phyloP scores from a whole-genome alignment of 139 green algal genomes.

The Deuterostichococcus epilithicus region DNA sequence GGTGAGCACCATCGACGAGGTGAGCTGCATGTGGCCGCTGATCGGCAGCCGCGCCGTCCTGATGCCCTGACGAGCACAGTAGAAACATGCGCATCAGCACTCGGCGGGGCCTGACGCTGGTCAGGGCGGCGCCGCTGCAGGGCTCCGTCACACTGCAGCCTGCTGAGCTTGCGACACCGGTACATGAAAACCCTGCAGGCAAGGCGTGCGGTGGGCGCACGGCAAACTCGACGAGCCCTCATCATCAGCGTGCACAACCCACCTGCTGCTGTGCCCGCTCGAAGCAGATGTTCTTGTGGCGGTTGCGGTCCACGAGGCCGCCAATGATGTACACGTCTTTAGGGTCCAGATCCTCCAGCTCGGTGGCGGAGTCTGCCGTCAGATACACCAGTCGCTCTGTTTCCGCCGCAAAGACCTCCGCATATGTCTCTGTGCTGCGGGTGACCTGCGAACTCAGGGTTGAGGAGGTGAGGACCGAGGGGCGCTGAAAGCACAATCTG shows the following conservation, averaged over 20 bases:
- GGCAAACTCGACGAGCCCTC: not conserved
- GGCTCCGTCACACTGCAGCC: not conserved
- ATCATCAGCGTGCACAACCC: not conserved
- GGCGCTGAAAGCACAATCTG: not conserved
- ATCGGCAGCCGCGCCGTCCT: conserved; percentile 76
- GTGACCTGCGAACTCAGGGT: conserved; percentile 39
- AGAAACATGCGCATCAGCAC: too few species aligned
- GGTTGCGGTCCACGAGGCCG: conserved; percentile 85
- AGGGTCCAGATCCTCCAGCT: conserved; percentile 63
- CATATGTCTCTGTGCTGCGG: conserved; percentile 27
- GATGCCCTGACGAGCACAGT: too few species aligned
- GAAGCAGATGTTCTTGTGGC: conserved; percentile 59
- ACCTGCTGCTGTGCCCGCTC: conserved; percentile 41
- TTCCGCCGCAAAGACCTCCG: conserved; percentile 35
- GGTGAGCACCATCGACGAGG: conserved; percentile 61
- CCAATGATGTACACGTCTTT: conserved; percentile 79
- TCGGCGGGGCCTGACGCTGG: too few species aligned
- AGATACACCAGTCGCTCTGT: conserved; percentile 74
- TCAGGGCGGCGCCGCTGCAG: conserved; percentile 19
- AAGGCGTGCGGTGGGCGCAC: too few species aligned
- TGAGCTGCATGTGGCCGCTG: conserved; percentile 51
- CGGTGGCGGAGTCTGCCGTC: conserved; percentile 67
- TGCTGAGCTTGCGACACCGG: not conserved
- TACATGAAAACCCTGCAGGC: not conserved
- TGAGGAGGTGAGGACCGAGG: too few species aligned